Evolutionary conservation across 2,329 filamentous ascomycete genomes (phyloP).

Genomic region (Fusarium secorum): DNA sequence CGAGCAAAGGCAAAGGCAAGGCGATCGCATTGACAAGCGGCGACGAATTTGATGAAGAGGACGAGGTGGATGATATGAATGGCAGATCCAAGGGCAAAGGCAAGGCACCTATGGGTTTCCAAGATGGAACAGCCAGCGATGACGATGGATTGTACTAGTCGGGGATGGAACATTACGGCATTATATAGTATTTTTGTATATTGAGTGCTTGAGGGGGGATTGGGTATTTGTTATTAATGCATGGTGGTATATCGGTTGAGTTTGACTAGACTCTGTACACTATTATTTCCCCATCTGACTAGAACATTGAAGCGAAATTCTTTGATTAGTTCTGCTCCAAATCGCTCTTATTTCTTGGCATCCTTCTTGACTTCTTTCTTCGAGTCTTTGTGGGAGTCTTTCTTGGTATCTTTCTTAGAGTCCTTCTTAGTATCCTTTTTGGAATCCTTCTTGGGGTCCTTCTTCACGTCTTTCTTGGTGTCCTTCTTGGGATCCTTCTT

Average conservation of each 20-base stretch:
- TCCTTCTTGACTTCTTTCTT: slow-evolving; percentile 12
- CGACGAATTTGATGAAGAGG: slow-evolving; percentile 47
- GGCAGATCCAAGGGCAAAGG: slow-evolving; percentile 61
- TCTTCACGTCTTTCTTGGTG: slow-evolving; percentile 3
- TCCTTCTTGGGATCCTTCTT: background rate
- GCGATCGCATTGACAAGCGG: slow-evolving; percentile 45
- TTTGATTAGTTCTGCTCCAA: slow-evolving; percentile 15
- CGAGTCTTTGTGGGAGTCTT: background rate
- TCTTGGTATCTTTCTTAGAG: background rate
- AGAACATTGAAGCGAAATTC: slow-evolving; percentile 4
- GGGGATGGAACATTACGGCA: background rate
- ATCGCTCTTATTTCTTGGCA: slow-evolving; percentile 14
- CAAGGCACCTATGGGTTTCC: slow-evolving; percentile 61
- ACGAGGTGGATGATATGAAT: slow-evolving; percentile 45
- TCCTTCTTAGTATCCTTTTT: background rate
- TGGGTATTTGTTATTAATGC: slow-evolving; percentile 29
- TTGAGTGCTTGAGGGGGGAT: slow-evolving; percentile 12
- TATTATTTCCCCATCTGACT: slow-evolving; percentile 1
- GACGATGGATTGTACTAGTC: slow-evolving; percentile 64
- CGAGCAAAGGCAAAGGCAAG: slow-evolving; percentile 46
- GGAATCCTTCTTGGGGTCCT: background rate
- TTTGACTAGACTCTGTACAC: slow-evolving; percentile 22
- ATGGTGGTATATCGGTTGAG: slow-evolving; percentile 28
- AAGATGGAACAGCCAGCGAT: slow-evolving; percentile 62
- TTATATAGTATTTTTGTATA: slow-evolving; percentile 27